A percentile compares a stretch with the other conserved stretches of the same genome.
These are phyloP conservation scores for Tanacetum coccineum DNA, from an alignment of 129 eudicot species.

Conservation along the genomic window DNA sequence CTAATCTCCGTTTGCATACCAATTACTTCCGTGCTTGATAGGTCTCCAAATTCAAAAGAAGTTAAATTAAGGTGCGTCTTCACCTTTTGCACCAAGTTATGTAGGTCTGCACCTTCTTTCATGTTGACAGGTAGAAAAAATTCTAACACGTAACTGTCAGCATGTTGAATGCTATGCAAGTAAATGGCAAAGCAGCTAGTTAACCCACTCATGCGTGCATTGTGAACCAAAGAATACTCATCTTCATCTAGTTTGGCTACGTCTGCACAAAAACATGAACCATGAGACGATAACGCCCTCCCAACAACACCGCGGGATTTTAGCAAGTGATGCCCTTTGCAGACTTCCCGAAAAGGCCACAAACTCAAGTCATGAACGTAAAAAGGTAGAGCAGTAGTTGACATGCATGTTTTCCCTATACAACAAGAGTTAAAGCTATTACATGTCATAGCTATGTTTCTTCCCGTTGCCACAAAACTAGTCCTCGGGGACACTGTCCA, in stretches of 20 bases:
- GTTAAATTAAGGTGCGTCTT: neutral
- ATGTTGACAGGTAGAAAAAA: slow-evolving; percentile 7
- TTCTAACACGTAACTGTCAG: slow-evolving; percentile 6
- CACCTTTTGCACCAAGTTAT: slow-evolving; percentile 9
- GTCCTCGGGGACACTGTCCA: slow-evolving; percentile 4
- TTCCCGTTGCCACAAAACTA: neutral
- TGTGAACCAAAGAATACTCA: slow-evolving; percentile 16
- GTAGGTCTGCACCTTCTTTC: neutral
- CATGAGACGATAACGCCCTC: slow-evolving; percentile 6
- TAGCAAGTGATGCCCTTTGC: slow-evolving; percentile 6
- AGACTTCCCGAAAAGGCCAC: neutral
- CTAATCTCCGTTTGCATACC: neutral
- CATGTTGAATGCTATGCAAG: neutral
- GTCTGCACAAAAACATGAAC: slow-evolving; percentile 7
- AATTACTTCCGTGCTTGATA: neutral
- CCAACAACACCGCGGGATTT: too few species aligned
- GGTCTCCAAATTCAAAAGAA: slow-evolving; percentile 9
- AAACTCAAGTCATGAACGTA: neutral
- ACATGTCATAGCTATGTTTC: slow-evolving; percentile 3
- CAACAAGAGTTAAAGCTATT: slow-evolving; percentile 3
- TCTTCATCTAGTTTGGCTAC: slow-evolving; percentile 14
- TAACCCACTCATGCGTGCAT: slow-evolving; percentile 13
- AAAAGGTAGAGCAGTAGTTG: slow-evolving; percentile 5
- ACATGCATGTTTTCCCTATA: neutral
- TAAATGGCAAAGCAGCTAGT: slow-evolving; percentile 14